Conservation (phyloP, 2,329 filamentous ascomycete species). For the Pleoardoris graminearum region DNA sequence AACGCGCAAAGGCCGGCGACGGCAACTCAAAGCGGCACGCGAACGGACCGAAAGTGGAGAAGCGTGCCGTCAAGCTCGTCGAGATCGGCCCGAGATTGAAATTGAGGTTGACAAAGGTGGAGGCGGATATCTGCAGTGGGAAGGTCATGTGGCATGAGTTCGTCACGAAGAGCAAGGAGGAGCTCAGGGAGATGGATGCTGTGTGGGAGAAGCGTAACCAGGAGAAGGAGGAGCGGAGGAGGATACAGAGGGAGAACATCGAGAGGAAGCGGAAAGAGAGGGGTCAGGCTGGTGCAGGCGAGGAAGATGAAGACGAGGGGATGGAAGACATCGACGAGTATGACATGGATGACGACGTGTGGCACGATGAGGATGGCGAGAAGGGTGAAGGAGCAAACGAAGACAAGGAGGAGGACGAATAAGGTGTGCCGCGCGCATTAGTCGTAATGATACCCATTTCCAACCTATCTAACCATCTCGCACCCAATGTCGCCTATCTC, state of each 20-base stretch:
- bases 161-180: conserved; percentile 78
- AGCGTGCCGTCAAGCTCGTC: conserved; percentile 85
- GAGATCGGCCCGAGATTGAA: conserved; percentile 91
- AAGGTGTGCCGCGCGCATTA: conserved; percentile 35
- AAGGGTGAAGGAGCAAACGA: conserved; percentile 54
- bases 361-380: conserved; percentile 56
- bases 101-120: conserved; percentile 89
- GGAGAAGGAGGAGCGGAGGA: conserved; percentile 81
- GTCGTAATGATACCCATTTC: conserved; percentile 41
- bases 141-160: conserved; percentile 98
- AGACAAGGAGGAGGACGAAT: conserved; percentile 51
- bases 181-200: conserved; percentile 77
- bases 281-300: conserved; percentile 49
- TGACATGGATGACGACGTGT: conserved; percentile 53
- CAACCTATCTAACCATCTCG: conserved; percentile 5
- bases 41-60: conserved; percentile 65
- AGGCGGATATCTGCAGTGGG: conserved; percentile 87
- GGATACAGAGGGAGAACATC: conserved; percentile 85
- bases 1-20: conserved; percentile 48
- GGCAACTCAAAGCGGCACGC: conserved; percentile 38
- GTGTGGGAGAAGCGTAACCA: conserved; percentile 76
- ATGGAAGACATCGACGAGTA: conserved; percentile 54
- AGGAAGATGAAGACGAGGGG: conserved; percentile 48
- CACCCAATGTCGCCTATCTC: not conserved
- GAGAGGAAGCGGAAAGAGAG: conserved; percentile 76